phyloP scores from a whole-genome alignment of 2,329 filamentous ascomycete species.

The Ophiostoma ips region DNA sequence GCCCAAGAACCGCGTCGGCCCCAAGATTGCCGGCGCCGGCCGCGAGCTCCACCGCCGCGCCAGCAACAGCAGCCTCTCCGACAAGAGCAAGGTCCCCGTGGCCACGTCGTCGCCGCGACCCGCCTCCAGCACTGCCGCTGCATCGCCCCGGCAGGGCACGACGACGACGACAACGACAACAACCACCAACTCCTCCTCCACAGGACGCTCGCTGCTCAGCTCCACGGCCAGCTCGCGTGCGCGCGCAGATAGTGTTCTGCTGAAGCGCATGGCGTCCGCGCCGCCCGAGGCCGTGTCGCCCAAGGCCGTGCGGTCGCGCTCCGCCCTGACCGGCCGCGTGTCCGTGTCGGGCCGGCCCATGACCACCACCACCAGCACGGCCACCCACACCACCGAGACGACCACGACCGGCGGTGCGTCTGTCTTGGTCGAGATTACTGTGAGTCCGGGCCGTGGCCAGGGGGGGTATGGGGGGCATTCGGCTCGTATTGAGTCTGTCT shows the following conservation, averaged over 20 bases:
- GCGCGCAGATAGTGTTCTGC: neutral
- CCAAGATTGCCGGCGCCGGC: slow-evolving; percentile 24
- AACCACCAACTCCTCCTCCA: neutral
- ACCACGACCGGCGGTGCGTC: neutral
- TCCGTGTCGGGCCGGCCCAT: neutral
- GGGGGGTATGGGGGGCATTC: too few species aligned
- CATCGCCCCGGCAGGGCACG: neutral
- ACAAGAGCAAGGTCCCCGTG: slow-evolving; percentile 10
- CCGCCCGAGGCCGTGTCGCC: neutral
- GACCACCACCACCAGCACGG: neutral
- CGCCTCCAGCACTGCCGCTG: neutral
- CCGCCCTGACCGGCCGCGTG: neutral
- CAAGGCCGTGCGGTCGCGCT: neutral
- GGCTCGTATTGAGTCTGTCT: too few species aligned
- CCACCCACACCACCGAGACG: neutral
- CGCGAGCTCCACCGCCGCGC: slow-evolving; percentile 21
- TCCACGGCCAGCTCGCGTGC: neutral
- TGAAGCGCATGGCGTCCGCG: slow-evolving; percentile 4
- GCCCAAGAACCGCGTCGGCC: slow-evolving; percentile 19
- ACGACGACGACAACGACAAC: neutral
- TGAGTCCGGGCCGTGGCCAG: too few species aligned
- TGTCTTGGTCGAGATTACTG: too few species aligned
- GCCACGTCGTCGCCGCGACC: neutral
- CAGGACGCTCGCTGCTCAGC: neutral
- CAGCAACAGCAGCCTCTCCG: slow-evolving; percentile 22